A percentile compares a stretch with the other conserved stretches of the same genome.
phyloP scores from a whole-genome alignment of 225 moss, liverwort and hornwort species.

The Sphagnum tenellum region DNA sequence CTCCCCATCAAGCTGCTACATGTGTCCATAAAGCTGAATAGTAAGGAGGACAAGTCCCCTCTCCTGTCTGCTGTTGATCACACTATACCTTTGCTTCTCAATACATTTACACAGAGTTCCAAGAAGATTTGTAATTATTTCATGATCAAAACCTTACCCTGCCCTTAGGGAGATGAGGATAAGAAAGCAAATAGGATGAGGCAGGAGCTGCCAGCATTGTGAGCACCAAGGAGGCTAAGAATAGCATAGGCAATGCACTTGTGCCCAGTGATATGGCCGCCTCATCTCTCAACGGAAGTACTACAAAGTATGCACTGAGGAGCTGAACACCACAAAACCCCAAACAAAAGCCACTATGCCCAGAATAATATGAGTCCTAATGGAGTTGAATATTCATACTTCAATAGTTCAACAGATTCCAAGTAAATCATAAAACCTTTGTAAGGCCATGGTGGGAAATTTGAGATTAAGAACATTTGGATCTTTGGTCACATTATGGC shows the following conservation, averaged over 20 bases:
- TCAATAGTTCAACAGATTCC: too few relatives aligned
- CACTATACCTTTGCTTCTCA: too few relatives aligned
- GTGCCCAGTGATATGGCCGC: conserved; percentile 52
- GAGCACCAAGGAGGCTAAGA: conserved; percentile 45
- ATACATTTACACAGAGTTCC: too few relatives aligned
- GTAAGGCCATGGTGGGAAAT: too few relatives aligned
- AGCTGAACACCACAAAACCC: conserved; percentile 18
- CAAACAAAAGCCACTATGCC: neutral
- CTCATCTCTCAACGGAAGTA: conserved; percentile 54
- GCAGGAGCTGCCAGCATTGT: conserved; percentile 59
- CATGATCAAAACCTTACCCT: conserved; percentile 33
- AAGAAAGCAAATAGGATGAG: conserved; percentile 55
- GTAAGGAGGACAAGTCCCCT: too few relatives aligned
- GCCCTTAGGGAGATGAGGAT: conserved; percentile 47
- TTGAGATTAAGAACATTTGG: too few relatives aligned
- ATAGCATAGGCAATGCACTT: conserved; percentile 44
- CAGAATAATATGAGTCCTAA: too few relatives aligned
- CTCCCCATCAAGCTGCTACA: too few relatives aligned
- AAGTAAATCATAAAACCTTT: too few relatives aligned
- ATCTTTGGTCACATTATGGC: neutral
- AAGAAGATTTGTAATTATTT: neutral
- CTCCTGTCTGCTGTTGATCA: too few relatives aligned
- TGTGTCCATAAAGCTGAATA: too few relatives aligned
- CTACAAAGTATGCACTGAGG: conserved; percentile 56
- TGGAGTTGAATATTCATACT: too few relatives aligned